Evolutionary conservation across 371 early-diverging fungal species (phyloP).

Genomic region (Circinella umbellata): DNA sequence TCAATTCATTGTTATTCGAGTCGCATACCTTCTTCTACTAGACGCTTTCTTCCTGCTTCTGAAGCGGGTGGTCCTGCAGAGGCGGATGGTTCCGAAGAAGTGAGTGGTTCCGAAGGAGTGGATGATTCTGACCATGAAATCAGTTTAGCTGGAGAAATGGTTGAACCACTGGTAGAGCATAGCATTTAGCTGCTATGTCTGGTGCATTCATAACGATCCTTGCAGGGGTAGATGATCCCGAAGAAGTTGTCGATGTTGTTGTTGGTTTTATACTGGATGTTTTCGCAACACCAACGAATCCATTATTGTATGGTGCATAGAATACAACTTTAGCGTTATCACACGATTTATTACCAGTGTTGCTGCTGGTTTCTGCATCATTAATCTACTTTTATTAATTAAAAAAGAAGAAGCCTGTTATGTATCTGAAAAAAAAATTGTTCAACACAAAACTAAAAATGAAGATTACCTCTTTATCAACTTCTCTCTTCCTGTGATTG

Average conservation of each 20-base stretch:
- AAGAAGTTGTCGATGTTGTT: background rate
- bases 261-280: background rate
- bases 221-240: background rate
- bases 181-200: no score
- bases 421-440: background rate
- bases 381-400: background rate
- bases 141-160: no score
- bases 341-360: no score
- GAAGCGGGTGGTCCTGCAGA: background rate
- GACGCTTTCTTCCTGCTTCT: background rate
- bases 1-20: background rate
- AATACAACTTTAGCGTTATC: background rate
- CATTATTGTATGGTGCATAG: background rate
- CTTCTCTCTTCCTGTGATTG: background rate
- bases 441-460: background rate
- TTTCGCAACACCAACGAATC: background rate
- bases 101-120: no score
- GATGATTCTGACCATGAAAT: no score
- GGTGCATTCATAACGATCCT: no score
- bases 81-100: background rate
- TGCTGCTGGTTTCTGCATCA: background rate
- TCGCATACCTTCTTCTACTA: background rate
- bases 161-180: no score
- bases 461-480: background rate
- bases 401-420: background rate